Conservation (phyloP, 2,329 filamentous ascomycete genomes). For the Huntiella bhutanensis region DNA sequence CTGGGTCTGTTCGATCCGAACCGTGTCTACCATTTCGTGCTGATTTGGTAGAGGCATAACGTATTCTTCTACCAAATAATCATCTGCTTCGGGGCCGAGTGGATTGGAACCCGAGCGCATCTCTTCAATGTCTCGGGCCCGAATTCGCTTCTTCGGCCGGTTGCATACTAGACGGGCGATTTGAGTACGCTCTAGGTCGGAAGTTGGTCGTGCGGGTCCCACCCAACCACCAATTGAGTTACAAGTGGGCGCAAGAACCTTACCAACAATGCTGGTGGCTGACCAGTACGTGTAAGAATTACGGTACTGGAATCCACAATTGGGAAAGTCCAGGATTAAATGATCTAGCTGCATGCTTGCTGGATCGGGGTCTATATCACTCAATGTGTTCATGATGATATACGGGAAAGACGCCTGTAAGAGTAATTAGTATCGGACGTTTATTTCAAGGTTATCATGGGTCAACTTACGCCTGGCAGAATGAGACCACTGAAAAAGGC, state of each 20-base stretch:
- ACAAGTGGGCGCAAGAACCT: conserved; percentile 55
- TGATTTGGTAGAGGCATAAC: conserved; percentile 34
- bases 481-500: conserved; percentile 61
- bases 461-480: conserved; percentile 41
- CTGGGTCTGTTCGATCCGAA: conserved; percentile 49
- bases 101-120: conserved; percentile 52
- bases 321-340: conserved; percentile 47
- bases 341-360: conserved; percentile 46
- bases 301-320: conserved; percentile 59
- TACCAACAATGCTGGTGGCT: conserved; percentile 51
- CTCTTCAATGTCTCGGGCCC: conserved; percentile 38
- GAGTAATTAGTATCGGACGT: conserved; percentile 1
- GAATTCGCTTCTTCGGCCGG: conserved; percentile 35
- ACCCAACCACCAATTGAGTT: conserved; percentile 55
- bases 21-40: conserved; percentile 41
- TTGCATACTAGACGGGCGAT: conserved; percentile 49
- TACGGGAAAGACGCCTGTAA: conserved; percentile 45
- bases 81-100: conserved; percentile 41
- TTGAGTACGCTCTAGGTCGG: conserved; percentile 47
- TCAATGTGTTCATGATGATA: conserved; percentile 59
- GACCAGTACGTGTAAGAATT: conserved; percentile 62
- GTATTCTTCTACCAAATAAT: conserved; percentile 51
- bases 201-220: conserved; percentile 49
- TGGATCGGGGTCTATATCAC: conserved; percentile 53
- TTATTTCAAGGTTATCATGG: neutral